Evolutionary conservation across 179 eudicot species (phyloP).

Genomic region (Silene coronaria): DNA sequence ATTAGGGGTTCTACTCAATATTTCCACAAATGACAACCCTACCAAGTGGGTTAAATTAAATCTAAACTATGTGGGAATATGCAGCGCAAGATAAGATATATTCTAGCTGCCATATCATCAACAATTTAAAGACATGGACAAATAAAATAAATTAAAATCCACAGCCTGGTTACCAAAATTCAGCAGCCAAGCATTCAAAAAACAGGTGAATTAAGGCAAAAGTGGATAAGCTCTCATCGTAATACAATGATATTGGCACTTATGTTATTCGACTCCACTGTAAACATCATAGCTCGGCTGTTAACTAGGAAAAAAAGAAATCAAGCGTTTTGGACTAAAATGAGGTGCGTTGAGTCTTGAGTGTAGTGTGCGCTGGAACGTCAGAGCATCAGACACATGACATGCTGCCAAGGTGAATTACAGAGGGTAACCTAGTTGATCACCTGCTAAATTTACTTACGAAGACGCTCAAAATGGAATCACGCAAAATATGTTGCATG

Average conservation of each 20-base stretch:
- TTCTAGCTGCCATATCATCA: background rate
- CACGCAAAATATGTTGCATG: background rate
- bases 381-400: background rate
- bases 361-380: background rate
- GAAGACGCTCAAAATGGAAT: background rate
- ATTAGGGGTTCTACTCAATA: background rate
- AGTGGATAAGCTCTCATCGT: background rate
- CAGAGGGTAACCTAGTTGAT: background rate
- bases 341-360: too few species aligned
- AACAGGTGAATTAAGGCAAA: background rate
- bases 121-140: background rate
- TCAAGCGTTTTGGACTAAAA: background rate
- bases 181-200: background rate
- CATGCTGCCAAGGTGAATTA: background rate
- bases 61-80: background rate
- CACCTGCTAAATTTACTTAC: background rate
- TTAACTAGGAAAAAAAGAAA: too few species aligned
- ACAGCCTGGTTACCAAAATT: background rate
- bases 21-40: background rate
- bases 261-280: background rate
- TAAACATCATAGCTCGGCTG: background rate
- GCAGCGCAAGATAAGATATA: background rate
- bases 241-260: background rate
- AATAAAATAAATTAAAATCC: background rate
- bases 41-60: background rate